phyloP scores from a whole-genome alignment of 2,329 filamentous ascomycete species.

The Penicillium rolfsii region DNA sequence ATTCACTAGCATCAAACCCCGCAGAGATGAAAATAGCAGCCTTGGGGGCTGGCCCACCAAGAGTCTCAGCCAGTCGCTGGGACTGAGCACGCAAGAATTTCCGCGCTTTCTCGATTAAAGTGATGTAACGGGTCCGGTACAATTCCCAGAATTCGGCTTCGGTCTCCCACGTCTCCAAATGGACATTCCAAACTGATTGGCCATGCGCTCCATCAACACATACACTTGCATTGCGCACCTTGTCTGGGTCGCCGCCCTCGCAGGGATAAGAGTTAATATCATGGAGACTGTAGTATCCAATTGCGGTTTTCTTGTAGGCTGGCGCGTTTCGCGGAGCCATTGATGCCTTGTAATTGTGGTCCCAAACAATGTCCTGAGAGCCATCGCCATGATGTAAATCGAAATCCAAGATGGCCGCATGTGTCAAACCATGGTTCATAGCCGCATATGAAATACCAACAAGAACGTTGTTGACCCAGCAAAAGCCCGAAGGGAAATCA shows the following conservation, averaged over 20 bases:
- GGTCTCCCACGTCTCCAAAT: conserved; percentile 83
- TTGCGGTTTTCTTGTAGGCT: conserved; percentile 78
- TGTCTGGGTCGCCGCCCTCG: conserved; percentile 88
- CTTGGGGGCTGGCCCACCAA: conserved; percentile 67
- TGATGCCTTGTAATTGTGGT: conserved; percentile 74
- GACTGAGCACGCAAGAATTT: conserved; percentile 75
- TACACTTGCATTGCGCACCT: conserved; percentile 89
- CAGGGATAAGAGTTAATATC: conserved; percentile 99
- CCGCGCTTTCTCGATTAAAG: conserved; percentile 79
- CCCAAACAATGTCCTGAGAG: conserved; percentile 93
- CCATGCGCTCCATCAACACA: conserved; percentile 94
- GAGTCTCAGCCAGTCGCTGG: conserved; percentile 60
- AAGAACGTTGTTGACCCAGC: conserved; percentile 98
- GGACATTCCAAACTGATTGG: conserved; percentile 95
- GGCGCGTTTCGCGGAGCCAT: conserved; percentile 70
- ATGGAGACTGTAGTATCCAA: conserved; percentile 95
- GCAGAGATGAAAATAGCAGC: conserved; percentile 93
- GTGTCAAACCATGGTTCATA: conserved; percentile 80
- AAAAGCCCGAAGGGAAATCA: conserved; percentile 89
- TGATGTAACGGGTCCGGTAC: conserved; percentile 76
- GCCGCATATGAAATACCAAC: conserved; percentile 92
- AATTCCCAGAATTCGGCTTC: conserved; percentile 85
- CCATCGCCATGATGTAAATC: conserved; percentile 92
- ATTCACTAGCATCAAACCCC: conserved; percentile 95
- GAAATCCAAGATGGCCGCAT: conserved; percentile 91